Evolutionary conservation across 176 grass and related monocot genomes (phyloP), one percentile per base, ranked within the genome.

Genomic region (Oryza punctata): DNA sequence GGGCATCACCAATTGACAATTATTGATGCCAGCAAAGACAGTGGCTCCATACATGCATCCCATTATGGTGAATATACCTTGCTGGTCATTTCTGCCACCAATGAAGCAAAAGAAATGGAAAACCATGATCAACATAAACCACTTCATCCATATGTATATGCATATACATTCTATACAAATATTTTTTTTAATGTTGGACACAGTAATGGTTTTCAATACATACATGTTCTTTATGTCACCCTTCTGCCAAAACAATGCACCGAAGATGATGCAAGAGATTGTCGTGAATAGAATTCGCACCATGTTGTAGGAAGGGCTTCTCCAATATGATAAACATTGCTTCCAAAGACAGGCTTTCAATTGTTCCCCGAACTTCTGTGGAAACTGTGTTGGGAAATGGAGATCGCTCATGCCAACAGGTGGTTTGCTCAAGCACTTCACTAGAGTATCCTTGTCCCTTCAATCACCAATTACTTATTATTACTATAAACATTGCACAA

Each of bases 331-430:
- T 63, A 94, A 78, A 33, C 60, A 78, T 69, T 97, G 94, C 67
- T 97, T 97, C 94, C 94, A 97, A 21, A 97, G 72, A 37, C 89
- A 97, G 29, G 91, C 94, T 87, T 90, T 97, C 33, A 94, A 84
- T 38, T 94, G 94, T 60, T 80, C 91, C 83, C 65, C 59, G 63
- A 82, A 82, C 41, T 47, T 94, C 41, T 92, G 92, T n/a, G 94
- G 85, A 65, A 80, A 94, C 43, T 11, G 63, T 10, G 90, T 97
- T 33, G 82, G 68, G 12, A 94, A 97, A 82, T 72, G 50, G 41
- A 97, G 83, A 10, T 97, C 78, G 0, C 18, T 85, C 5, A 47
- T 75, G 50, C 87, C 88, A 18, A 79, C 78, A 80, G 30, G 46
- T 82, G 92, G 88, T 65, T 25, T 50, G 52, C 88, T 85, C 60